Evolutionary conservation across 2,329 filamentous ascomycete genomes (phyloP).

Genomic region (Talaromyces sp.): DNA sequence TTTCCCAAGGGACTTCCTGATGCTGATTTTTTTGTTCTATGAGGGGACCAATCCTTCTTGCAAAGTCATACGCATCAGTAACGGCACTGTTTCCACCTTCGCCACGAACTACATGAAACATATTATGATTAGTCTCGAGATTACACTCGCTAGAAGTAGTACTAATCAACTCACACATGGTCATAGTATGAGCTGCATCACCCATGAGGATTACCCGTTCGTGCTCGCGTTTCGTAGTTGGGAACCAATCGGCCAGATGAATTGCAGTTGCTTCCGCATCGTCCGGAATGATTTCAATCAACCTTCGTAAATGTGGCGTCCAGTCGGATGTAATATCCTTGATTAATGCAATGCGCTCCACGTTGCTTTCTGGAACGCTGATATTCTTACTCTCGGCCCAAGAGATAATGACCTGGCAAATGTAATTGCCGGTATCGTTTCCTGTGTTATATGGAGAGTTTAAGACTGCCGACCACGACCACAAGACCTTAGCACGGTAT

Average conservation of each 20-base stretch:
- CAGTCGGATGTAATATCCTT: constrained; percentile 45
- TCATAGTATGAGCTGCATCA: constrained; percentile 58
- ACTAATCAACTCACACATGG: constrained; percentile 51
- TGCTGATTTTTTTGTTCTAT: background rate
- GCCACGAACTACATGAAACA: constrained; percentile 46
- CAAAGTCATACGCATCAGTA: constrained; percentile 49
- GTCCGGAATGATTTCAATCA: constrained; percentile 42
- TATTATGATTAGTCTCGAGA: background rate
- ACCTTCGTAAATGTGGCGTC: constrained; percentile 49
- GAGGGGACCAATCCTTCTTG: constrained; percentile 28
- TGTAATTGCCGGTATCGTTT: constrained; percentile 37
- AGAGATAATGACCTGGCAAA: constrained; percentile 51
- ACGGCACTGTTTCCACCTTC: constrained; percentile 59
- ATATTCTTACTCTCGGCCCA: constrained; percentile 45
- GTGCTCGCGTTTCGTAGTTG: constrained; percentile 31
- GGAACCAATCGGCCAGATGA: constrained; percentile 50
- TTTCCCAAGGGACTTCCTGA: background rate
- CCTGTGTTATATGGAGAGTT: constrained; percentile 47
- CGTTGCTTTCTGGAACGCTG: constrained; percentile 40
- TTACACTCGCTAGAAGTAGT: background rate
- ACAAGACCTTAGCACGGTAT: background rate
- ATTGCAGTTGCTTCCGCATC: constrained; percentile 46
- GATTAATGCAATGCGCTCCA: constrained; percentile 43
- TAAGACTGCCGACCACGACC: constrained; percentile 37
- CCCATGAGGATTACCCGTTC: constrained; percentile 50